These are phyloP conservation scores for Casaregolazyma lundiana DNA, from an alignment of 1,139 yeast genomes.

Conservation along the genomic window DNA sequence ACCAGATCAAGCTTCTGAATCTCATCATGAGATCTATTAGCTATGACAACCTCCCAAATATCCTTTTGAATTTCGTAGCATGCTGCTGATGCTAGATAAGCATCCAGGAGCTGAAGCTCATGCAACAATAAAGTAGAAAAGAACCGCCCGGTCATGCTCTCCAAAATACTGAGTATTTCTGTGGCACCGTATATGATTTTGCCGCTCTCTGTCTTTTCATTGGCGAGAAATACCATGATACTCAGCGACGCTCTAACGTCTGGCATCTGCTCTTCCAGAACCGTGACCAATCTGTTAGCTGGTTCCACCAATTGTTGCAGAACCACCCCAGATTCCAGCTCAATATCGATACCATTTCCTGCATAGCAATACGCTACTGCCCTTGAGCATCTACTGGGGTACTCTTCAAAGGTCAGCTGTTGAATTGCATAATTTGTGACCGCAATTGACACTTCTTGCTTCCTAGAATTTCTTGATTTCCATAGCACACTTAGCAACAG, in stretches of 20 bases:
- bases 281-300: background rate
- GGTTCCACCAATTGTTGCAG: constrained; percentile 2
- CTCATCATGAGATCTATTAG: background rate
- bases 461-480: constrained; percentile 1
- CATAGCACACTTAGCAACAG: constrained; percentile 6
- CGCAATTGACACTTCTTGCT: constrained; percentile 1
- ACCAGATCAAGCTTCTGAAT: constrained; percentile 6
- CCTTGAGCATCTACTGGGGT: constrained; percentile 6
- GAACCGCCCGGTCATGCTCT: background rate
- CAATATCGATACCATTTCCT: background rate
- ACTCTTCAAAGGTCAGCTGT: background rate
- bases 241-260: background rate
- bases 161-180: background rate
- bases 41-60: constrained; percentile 1
- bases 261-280: background rate
- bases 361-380: constrained; percentile 5
- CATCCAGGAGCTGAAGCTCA: background rate
- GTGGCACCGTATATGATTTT: background rate
- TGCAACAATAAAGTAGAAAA: background rate
- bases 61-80: constrained; percentile 3
- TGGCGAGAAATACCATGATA: background rate
- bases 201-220: background rate
- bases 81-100: constrained; percentile 5
- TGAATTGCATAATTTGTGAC: background rate
- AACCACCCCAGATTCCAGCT: background rate